Conservation (phyloP, 208 protist species). For the Acanthamoeba divionensis region DNA sequence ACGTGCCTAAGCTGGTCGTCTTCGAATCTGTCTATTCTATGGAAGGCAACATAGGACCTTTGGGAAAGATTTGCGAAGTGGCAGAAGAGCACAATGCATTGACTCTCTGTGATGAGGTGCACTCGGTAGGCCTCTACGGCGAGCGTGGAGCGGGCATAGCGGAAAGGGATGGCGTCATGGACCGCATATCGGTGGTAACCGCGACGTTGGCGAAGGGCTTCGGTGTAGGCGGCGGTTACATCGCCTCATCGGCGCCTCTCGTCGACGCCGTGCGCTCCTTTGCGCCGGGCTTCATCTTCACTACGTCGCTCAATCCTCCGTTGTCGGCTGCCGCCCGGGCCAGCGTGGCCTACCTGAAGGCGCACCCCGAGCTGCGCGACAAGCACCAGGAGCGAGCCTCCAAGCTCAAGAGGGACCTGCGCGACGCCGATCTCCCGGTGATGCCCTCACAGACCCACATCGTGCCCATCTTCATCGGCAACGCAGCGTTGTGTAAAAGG, state of each 20-base stretch:
- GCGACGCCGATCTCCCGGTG: conserved; percentile 76
- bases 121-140: conserved; percentile 96
- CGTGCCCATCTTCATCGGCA: conserved; percentile 83
- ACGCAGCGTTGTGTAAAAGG: conserved; percentile 77
- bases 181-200: conserved; percentile 91
- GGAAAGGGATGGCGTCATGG: conserved; percentile 87
- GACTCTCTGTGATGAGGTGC: conserved; percentile 97
- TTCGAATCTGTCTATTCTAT: conserved; percentile 98
- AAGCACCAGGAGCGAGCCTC: conserved; percentile 67
- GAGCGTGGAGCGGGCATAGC: conserved; percentile 90
- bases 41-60: conserved; percentile 95
- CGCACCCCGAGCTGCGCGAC: conserved; percentile 35
- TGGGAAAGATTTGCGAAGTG: conserved; percentile 89
- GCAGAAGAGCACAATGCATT: conserved; percentile 95
- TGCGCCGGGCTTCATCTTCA: conserved; percentile 89
- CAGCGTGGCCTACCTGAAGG: conserved; percentile 62
- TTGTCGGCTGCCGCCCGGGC: conserved; percentile 85
- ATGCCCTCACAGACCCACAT: conserved; percentile 80
- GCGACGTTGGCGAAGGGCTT: conserved; percentile 96
- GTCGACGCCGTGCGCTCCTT: conserved; percentile 83
- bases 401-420: conserved; percentile 74
- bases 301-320: conserved; percentile 84
- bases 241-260: conserved; percentile 71
- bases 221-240: conserved; percentile 91
- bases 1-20: conserved; percentile 86